Evolutionary conservation across 441 rosid species (phyloP).

Genomic region (Erysimum pusillum): DNA sequence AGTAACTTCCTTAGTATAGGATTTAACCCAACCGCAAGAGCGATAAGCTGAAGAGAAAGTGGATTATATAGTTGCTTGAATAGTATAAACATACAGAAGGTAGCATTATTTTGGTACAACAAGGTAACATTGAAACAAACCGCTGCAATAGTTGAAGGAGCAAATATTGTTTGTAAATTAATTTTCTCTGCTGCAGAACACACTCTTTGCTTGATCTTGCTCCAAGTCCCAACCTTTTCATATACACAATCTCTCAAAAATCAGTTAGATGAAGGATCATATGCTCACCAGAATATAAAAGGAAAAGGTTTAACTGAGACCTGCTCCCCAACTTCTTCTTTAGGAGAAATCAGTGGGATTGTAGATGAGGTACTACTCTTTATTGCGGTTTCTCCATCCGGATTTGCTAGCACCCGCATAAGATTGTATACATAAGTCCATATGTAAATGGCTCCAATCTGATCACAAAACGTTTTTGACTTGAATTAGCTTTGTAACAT

Average conservation of each 20-base stretch:
- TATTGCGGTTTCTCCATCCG: conserved; percentile 32
- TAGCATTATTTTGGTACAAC: conserved; percentile 10
- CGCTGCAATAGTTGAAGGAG: conserved; percentile 81
- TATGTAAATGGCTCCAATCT: conserved; percentile 82
- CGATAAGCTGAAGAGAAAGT: conserved; percentile 54
- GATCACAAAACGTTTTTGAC: conserved; percentile 21
- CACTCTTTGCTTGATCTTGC: conserved; percentile 46
- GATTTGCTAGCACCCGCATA: conserved; percentile 59
- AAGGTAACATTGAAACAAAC: conserved; percentile 49
- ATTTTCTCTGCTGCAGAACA: conserved; percentile 44
- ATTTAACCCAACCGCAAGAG: conserved; percentile 64
- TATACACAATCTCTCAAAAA: conserved; percentile 9
- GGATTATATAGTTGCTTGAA: neutral
- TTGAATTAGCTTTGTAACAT: neutral
- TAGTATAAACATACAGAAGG: neutral
- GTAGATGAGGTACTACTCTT: conserved; percentile 19
- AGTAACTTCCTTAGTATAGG: conserved; percentile 60
- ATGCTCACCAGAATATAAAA: conserved; percentile 10
- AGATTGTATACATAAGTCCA: conserved; percentile 89
- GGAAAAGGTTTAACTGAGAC: conserved; percentile 13
- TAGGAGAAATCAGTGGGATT: conserved; percentile 58
- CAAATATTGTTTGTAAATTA: conserved; percentile 65
- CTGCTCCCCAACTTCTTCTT: conserved; percentile 36
- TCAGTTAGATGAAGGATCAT: neutral
- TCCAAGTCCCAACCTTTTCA: conserved; percentile 54